Evolutionary conservation across 108 stramenopile species (phyloP).

Genomic region (Discostella pseudostelligera): DNA sequence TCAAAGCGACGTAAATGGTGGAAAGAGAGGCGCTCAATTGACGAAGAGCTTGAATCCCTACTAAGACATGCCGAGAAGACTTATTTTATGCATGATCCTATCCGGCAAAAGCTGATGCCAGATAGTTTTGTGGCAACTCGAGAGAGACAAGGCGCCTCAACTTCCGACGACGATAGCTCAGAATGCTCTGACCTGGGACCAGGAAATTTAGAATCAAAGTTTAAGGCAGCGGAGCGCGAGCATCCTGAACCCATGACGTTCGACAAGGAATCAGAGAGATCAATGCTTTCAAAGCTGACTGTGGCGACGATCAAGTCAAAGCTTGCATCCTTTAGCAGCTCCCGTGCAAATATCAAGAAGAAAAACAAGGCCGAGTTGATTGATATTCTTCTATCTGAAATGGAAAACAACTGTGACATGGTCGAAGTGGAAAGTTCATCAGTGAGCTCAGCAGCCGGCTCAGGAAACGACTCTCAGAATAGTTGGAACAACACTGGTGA

Average conservation of each 20-base stretch:
- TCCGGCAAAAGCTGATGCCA: conserved; percentile 22
- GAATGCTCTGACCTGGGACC: conserved; percentile 40
- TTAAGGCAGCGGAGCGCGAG: conserved; percentile 54
- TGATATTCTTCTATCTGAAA: conserved; percentile 46
- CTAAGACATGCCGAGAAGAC: conserved; percentile 47
- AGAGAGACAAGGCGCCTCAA: conserved; percentile 7
- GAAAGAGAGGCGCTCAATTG: conserved; percentile 61
- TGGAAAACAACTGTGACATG: conserved; percentile 12
- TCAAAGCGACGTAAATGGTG: conserved; percentile 70
- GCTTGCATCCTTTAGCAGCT: conserved; percentile 30
- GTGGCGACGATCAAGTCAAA: conserved; percentile 60
- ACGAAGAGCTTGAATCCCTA: conserved; percentile 52
- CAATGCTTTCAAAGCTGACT: conserved; percentile 56
- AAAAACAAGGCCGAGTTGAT: conserved; percentile 61
- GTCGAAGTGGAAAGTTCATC: not conserved
- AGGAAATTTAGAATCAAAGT: conserved; percentile 61
- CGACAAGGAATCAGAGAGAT: conserved; percentile 18
- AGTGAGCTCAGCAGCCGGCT: conserved; percentile 2
- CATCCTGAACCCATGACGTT: not conserved
- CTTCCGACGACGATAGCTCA: conserved; percentile 29
- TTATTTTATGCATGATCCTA: conserved; percentile 40
- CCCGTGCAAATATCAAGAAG: conserved; percentile 28
- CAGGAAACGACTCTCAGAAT: not conserved
- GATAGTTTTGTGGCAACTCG: not conserved
- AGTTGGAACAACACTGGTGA: not conserved